Base-by-base conservation (phyloP, 176 grass and related monocot genomes). In the Miscanthus lutarioriparius region DNA sequence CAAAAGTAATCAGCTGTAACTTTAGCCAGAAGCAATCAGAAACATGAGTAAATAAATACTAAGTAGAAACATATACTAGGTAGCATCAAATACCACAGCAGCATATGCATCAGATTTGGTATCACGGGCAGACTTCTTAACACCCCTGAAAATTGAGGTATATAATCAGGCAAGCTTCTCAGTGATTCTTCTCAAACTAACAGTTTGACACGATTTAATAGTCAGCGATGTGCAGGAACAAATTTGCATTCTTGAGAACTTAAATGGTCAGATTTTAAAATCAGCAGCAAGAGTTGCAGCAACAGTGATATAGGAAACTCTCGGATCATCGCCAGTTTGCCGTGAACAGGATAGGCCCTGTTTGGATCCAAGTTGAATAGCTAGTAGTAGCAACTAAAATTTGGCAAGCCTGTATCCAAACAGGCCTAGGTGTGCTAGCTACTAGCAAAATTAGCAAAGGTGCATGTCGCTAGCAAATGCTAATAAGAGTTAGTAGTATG, bases 51-150 rank as follows among this genome's bases (percentile, higher is more conserved):
- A 85, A 72, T 68, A 28, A 67, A 45, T 26, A 70, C 26, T 54
- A 28, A 71, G 44, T 26, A 70, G 26, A 82, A 58, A 53, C 7
- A 74, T 9, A 75, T 25, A 48, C 1, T 8, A 14, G 33, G 16
- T 41, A 30, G 25, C 65, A 40, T 7, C 15, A 48, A 5, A 8
- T 89, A 98, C 95, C 84, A 90, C 71, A n/a, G 91, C 95, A 75
- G 95, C 88, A 86, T 98, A 95, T 16, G 91, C 91, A 61, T 98
- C 95, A 7, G 89, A 93, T 85, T 98, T 89, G 74, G 64, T 64
- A 73, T 76, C 85, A 41, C 95, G 83, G 9, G 85, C 63, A 70
- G 89, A 90, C 68, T 51, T 88, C 80, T 88, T 98, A 26, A 98
- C 64, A 53, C 92, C 89, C 38, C 92, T 95, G 91, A n/a, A 91